A percentile compares a stretch with the other conserved stretches of the same genome.
These are phyloP conservation scores for Chaetomium tenue DNA, from an alignment of 495 filamentous ascomycete species.

Conservation along the genomic window DNA sequence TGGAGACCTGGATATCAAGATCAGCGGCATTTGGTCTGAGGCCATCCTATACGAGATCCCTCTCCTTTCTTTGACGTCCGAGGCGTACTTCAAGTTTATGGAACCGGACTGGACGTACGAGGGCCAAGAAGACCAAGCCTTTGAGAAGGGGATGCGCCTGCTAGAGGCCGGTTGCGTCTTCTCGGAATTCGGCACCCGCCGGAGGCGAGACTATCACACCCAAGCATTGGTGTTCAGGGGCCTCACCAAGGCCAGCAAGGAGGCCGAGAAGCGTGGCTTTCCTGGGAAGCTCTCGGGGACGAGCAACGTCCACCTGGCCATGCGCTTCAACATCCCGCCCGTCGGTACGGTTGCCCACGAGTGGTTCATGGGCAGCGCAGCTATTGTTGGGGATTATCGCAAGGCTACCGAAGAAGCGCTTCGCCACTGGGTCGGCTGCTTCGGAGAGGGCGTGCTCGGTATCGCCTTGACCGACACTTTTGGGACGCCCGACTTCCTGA, in stretches of 20 bases:
- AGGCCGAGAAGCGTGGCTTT: slow-evolving; percentile 59
- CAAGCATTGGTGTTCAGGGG: slow-evolving; percentile 89
- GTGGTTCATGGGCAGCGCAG: slow-evolving; percentile 98
- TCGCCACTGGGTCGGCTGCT: slow-evolving; percentile 84
- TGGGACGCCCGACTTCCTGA: slow-evolving; percentile 85
- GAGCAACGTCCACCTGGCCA: slow-evolving; percentile 95
- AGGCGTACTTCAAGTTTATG: slow-evolving; percentile 95
- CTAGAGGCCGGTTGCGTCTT: slow-evolving; percentile 80
- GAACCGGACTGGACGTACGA: slow-evolving; percentile 85
- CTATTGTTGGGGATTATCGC: slow-evolving; percentile 81
- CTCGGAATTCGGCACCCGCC: slow-evolving; percentile 89
- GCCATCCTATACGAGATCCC: slow-evolving; percentile 98
- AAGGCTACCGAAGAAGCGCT: slow-evolving; percentile 80
- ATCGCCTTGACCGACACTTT: slow-evolving; percentile 98
- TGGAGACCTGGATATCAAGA: slow-evolving; percentile 70
- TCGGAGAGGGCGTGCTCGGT: slow-evolving; percentile 84
- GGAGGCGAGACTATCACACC: slow-evolving; percentile 88
- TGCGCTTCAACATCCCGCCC: slow-evolving; percentile 77
- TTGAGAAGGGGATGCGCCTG: slow-evolving; percentile 69
- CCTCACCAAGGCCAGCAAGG: slow-evolving; percentile 67
- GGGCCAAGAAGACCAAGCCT: slow-evolving; percentile 80
- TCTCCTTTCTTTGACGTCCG: slow-evolving; percentile 82
- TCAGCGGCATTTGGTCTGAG: slow-evolving; percentile 84
- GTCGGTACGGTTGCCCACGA: slow-evolving; percentile 96
- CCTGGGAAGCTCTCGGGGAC: slow-evolving; percentile 77